A percentile compares a stretch with the other conserved stretches of the same genome.
These are phyloP conservation scores for Verticillium longisporum DNA, from an alignment of 2,329 filamentous ascomycete species.

Conservation along the genomic window DNA sequence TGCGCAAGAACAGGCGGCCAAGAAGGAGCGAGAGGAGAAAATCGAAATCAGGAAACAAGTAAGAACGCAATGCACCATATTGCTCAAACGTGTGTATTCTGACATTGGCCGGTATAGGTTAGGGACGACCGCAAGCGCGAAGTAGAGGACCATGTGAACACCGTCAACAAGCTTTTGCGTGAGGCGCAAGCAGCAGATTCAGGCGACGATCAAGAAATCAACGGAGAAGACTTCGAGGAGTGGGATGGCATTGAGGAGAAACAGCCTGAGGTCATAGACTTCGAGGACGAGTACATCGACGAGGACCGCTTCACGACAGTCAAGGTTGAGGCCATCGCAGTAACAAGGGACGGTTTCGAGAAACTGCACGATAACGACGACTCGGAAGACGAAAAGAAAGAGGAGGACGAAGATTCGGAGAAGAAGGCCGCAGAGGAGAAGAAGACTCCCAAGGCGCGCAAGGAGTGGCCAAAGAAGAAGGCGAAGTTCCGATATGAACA, in stretches of 20 bases:
- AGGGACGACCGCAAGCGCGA: conserved; percentile 77
- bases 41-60: conserved; percentile 71
- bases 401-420: conserved; percentile 22
- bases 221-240: conserved; percentile 39
- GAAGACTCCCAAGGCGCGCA: conserved; percentile 38
- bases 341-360: conserved; percentile 66
- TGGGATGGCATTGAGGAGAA: conserved; percentile 61
- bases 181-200: conserved; percentile 47
- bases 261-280: conserved; percentile 50
- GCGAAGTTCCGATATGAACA: conserved; percentile 83
- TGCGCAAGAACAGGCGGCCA: conserved; percentile 74
- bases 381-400: conserved; percentile 20
- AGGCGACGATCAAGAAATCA: conserved; percentile 26
- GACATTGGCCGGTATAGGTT: conserved; percentile 47
- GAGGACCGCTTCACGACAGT: conserved; percentile 95
- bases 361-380: conserved; percentile 33
- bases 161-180: conserved; percentile 64
- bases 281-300: conserved; percentile 91
- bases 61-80: conserved; percentile 7
- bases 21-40: conserved; percentile 71
- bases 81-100: background rate
- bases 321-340: conserved; percentile 81
- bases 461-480: conserved; percentile 74
- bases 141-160: conserved; percentile 72
- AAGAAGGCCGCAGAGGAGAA: conserved; percentile 24